These are phyloP conservation scores for Mrakia gelida DNA, from an alignment of 768 basidiomycete genomes.

Conservation along the genomic window DNA sequence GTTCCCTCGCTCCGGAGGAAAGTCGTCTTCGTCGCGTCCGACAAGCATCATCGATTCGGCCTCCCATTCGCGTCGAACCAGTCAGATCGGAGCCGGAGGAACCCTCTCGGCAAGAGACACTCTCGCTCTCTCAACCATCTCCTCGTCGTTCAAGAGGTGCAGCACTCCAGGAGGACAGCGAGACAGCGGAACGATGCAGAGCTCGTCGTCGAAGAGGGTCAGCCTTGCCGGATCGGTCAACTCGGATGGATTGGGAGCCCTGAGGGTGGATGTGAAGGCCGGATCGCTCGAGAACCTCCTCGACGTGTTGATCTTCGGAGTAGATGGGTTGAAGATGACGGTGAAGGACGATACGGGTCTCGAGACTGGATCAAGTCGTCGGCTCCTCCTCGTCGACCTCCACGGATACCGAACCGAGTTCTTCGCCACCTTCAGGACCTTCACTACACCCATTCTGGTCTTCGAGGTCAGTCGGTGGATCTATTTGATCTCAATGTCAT, in stretches of 20 bases:
- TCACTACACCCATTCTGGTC: slow-evolving; percentile 72
- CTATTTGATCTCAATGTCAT: background rate
- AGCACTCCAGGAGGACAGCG: slow-evolving; percentile 4
- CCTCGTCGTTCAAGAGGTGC: slow-evolving; percentile 9
- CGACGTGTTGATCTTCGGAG: slow-evolving; percentile 68
- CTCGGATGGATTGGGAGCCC: slow-evolving; percentile 57
- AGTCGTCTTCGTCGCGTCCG: slow-evolving; percentile 5
- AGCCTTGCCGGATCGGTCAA: slow-evolving; percentile 20
- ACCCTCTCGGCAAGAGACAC: background rate
- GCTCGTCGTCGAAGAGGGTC: slow-evolving; percentile 3
- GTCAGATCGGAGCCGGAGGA: background rate
- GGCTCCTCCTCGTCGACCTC: slow-evolving; percentile 49
- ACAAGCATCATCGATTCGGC: slow-evolving; percentile 15
- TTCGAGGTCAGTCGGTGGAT: slow-evolving; percentile 61
- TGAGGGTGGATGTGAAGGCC: slow-evolving; percentile 71
- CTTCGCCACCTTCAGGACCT: slow-evolving; percentile 80
- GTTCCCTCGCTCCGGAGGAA: background rate
- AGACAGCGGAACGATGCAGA: slow-evolving; percentile 2
- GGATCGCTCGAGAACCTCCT: slow-evolving; percentile 72
- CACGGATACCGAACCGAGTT: slow-evolving; percentile 69
- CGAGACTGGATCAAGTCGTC: slow-evolving; percentile 2
- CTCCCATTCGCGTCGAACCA: slow-evolving; percentile 7
- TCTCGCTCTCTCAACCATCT: background rate
- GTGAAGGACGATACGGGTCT: slow-evolving; percentile 26
- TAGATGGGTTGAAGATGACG: slow-evolving; percentile 44